Conservation (phyloP, 2,329 filamentous ascomycete genomes). For the Penicillium sp. region DNA sequence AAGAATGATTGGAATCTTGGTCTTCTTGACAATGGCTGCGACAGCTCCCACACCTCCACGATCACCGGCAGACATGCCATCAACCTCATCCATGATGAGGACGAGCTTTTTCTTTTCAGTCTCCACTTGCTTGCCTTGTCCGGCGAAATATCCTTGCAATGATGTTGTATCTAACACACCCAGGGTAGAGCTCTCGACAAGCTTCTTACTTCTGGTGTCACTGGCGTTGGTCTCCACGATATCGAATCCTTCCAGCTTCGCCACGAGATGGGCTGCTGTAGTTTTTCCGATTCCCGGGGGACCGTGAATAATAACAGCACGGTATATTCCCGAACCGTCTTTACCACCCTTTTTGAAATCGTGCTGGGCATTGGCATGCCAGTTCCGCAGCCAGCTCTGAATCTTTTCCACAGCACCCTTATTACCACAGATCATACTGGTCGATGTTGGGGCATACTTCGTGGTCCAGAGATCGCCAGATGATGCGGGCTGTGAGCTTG, state of each 20-base stretch:
- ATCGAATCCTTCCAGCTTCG: slow-evolving; percentile 89
- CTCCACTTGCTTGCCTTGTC: slow-evolving; percentile 77
- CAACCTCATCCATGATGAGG: slow-evolving; percentile 97
- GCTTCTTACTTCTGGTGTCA: slow-evolving; percentile 91
- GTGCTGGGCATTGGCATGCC: slow-evolving; percentile 73
- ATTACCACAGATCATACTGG: slow-evolving; percentile 92
- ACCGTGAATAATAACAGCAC: slow-evolving; percentile 92
- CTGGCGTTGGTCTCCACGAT: slow-evolving; percentile 94
- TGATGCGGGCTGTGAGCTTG: slow-evolving; percentile 40
- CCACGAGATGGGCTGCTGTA: slow-evolving; percentile 90
- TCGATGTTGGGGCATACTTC: slow-evolving; percentile 84
- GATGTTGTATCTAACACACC: slow-evolving; percentile 94
- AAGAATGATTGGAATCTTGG: slow-evolving; percentile 88
- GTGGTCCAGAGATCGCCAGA: slow-evolving; percentile 77
- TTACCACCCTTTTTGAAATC: slow-evolving; percentile 79
- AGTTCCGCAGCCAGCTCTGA: slow-evolving; percentile 80
- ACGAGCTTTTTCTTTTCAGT: slow-evolving; percentile 85
- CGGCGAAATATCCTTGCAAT: slow-evolving; percentile 83
- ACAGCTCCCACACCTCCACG: slow-evolving; percentile 92
- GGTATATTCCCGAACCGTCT: slow-evolving; percentile 77
- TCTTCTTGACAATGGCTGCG: slow-evolving; percentile 92
- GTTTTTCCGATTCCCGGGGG: slow-evolving; percentile 97
- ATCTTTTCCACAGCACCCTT: slow-evolving; percentile 87
- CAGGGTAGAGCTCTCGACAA: slow-evolving; percentile 83
- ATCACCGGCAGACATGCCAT: slow-evolving; percentile 97